Evolutionary conservation across 805 yeast species (phyloP), one percentile per base, ranked within the genome.

Genomic region (Candida rishiriensis): DNA sequence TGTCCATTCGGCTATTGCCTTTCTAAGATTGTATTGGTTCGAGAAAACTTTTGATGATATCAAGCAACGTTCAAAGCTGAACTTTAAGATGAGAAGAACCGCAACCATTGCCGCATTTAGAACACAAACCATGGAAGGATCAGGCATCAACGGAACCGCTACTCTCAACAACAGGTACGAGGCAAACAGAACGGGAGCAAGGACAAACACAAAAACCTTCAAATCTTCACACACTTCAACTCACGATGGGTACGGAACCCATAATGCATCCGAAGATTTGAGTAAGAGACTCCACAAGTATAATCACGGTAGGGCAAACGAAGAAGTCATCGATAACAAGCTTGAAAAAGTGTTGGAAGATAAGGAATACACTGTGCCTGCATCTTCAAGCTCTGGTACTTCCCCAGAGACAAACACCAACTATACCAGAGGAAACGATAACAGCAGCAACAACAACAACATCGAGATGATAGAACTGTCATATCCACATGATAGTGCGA

Each of bases 31-130:
- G 38, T 87, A 86, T 61, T 86, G 96, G 88, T 93, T 87, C 64
- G 96, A 89, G 61, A 77, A 88, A 51, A 76, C 83, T 54, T 88
- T 93, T 64, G 91, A 88, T 59, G 79, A 83, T 52, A 90, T 93
- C 61, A 83, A 83, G 49, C 78, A 73, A 47, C 74, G 75, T 42
- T 87, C 97, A n/a, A 86, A 85, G 57, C 60, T 78, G 47, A 85
- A 90, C 60, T 85, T 81, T 62, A 78, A 79, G 57, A 81, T 89
- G 85, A 78, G 99, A 56, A 72, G 96, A 48, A 79, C 89, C 0
- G 81, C 84, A 9, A 85, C 93, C 2, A 58, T 83, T 41, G 81
- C 85, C 17, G 83, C 83, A 1, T 50, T 62, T 33, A 48, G 66
- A 46, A 53, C 65, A 0, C 57, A 53, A 36, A 64, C 69, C 1